Percentiles rank a stretch among this genome's conserved stretches.
phyloP scores from a whole-genome alignment of 1,284 basidiomycete genomes.

The Gastroboletus turbinatus region DNA sequence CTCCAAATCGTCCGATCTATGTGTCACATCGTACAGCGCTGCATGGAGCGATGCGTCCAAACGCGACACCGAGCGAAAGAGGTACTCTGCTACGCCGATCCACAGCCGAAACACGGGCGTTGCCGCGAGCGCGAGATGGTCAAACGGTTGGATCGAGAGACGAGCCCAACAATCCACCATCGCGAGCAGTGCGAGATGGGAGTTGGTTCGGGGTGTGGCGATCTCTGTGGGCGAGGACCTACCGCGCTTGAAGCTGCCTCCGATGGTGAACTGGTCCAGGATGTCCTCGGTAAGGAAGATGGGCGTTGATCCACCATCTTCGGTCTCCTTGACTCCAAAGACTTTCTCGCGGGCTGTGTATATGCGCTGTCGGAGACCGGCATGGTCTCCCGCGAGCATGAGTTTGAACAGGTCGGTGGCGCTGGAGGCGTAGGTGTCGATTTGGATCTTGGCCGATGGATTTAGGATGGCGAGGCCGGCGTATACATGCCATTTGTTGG shows the following conservation, averaged over 20 bases:
- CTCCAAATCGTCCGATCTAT: slow-evolving; percentile 89
- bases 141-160: slow-evolving; percentile 86
- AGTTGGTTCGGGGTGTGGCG: slow-evolving; percentile 56
- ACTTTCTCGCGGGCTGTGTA: slow-evolving; percentile 78
- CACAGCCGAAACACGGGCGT: slow-evolving; percentile 96
- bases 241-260: slow-evolving; percentile 21
- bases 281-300: slow-evolving; percentile 88
- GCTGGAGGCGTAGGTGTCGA: slow-evolving; percentile 86
- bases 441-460: slow-evolving; percentile 87
- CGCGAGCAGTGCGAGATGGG: slow-evolving; percentile 92
- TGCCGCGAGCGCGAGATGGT: slow-evolving; percentile 90
- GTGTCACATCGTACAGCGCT: slow-evolving; percentile 77
- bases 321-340: slow-evolving; percentile 55
- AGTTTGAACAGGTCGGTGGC: slow-evolving; percentile 92
- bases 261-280: slow-evolving; percentile 78
- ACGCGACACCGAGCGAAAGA: slow-evolving; percentile 72
- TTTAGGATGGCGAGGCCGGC: slow-evolving; percentile 97
- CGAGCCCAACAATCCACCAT: slow-evolving; percentile 99
- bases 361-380: slow-evolving; percentile 69
- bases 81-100: slow-evolving; percentile 96
- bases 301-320: slow-evolving; percentile 44
- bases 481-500: slow-evolving; percentile 99
- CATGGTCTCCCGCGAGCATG: slow-evolving; percentile 82
- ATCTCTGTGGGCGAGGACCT: slow-evolving; percentile 11
- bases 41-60: slow-evolving; percentile 76